These are phyloP conservation scores for Coemansia sp. DNA, from an alignment of 192 early-diverging fungal genomes.

Conservation along the genomic window DNA sequence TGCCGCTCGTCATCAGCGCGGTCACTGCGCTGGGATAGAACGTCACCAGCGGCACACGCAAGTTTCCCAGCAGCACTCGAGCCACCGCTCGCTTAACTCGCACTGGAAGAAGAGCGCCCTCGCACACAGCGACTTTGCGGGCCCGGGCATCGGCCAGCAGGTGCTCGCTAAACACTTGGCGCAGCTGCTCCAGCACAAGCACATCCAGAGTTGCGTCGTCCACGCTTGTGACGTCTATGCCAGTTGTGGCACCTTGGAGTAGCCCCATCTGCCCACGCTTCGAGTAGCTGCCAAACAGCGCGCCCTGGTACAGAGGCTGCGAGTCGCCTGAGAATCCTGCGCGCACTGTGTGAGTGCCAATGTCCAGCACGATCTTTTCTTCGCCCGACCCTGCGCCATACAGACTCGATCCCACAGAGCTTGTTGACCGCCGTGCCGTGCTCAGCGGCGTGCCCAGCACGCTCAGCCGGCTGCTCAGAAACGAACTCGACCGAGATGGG, in stretches of 20 bases:
- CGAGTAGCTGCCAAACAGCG: slow-evolving; percentile 47
- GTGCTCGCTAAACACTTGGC: slow-evolving; percentile 44
- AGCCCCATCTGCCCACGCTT: slow-evolving; percentile 13
- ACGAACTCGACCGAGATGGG: not conserved
- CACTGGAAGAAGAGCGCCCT: slow-evolving; percentile 70
- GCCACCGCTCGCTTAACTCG: slow-evolving; percentile 67
- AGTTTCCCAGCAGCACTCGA: slow-evolving; percentile 69
- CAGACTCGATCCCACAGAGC: not conserved
- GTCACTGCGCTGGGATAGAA: slow-evolving; percentile 69
- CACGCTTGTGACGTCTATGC: not conserved
- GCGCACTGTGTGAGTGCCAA: slow-evolving; percentile 78
- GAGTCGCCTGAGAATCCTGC: slow-evolving; percentile 86
- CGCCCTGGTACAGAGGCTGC: slow-evolving; percentile 67
- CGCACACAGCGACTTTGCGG: slow-evolving; percentile 79
- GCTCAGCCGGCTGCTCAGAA: slow-evolving; percentile 5
- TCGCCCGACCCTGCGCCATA: slow-evolving; percentile 53
- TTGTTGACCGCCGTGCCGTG: not conserved
- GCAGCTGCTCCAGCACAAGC: slow-evolving; percentile 27
- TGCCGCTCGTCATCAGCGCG: slow-evolving; percentile 74
- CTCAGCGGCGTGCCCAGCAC: not conserved
- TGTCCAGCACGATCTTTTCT: slow-evolving; percentile 84
- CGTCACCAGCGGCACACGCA: slow-evolving; percentile 78
- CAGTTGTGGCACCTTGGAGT: slow-evolving; percentile 3
- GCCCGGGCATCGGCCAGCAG: slow-evolving; percentile 80
- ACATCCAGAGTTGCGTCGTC: slow-evolving; percentile 22